Evolutionary conservation across 2,329 filamentous ascomycete genomes (phyloP).

Genomic region (Colletotrichum gigasporum): DNA sequence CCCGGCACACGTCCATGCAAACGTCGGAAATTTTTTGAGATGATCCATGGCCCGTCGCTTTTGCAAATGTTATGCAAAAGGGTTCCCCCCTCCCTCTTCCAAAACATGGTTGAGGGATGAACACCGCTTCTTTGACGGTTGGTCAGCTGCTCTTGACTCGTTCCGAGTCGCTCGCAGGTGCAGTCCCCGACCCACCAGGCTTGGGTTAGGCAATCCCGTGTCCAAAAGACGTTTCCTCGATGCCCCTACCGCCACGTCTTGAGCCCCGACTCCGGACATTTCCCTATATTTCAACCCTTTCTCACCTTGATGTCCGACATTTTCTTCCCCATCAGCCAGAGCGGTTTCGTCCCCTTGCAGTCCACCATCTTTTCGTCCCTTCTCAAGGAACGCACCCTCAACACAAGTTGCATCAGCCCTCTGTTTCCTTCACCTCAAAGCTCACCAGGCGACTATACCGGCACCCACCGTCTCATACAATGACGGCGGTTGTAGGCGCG

Average conservation of each 20-base stretch:
- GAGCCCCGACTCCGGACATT: neutral
- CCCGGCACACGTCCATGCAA: neutral
- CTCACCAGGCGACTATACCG: neutral
- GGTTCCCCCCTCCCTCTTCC: neutral
- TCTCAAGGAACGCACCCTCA: neutral
- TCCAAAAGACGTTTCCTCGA: conserved; percentile 33
- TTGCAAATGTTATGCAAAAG: conserved; percentile 12
- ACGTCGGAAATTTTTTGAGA: conserved; percentile 31
- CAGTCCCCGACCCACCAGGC: conserved; percentile 30
- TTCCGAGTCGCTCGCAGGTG: conserved; percentile 27
- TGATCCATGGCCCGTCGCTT: conserved; percentile 7
- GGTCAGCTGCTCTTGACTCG: conserved; percentile 32
- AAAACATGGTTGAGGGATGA: conserved; percentile 29
- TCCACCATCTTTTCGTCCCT: too few species aligned
- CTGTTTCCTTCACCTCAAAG: too few species aligned
- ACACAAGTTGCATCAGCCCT: too few species aligned
- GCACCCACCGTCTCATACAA: neutral
- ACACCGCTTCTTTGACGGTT: conserved; percentile 28
- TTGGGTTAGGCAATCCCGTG: conserved; percentile 33
- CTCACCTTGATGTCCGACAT: neutral
- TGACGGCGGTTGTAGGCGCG: conserved; percentile 15
- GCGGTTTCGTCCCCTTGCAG: too few species aligned
- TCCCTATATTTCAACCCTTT: conserved; percentile 9
- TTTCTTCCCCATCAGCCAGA: neutral
- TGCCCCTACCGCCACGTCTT: conserved; percentile 15